Evolutionary conservation across 192 early-diverging fungal genomes (phyloP), one percentile per base, ranked within the genome.

Genomic region (Thoreauomyces humboldtii): DNA sequence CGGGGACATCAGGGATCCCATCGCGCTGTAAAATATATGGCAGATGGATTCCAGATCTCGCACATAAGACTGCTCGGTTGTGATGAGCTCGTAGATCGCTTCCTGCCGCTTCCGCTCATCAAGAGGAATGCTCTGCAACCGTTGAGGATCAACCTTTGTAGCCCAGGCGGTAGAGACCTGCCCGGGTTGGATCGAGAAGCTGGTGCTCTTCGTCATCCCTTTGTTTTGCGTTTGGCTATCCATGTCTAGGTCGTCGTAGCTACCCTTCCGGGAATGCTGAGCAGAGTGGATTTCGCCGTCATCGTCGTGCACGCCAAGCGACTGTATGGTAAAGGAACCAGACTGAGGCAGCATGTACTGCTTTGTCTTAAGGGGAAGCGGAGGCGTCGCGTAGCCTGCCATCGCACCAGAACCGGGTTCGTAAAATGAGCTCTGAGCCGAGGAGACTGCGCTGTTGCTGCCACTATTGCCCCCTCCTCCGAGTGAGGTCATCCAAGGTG

Each of bases 71-170:
- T 81, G 80, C 63, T 93, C 91, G 7, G 91, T 93, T 12, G 74
- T 69, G 43, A 92, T 88, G 19, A 93, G 59, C 70, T 93, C 91
- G 65, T 77, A 85, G 45, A 93, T 91, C 1, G 89, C 88, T 66
- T 93, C 91, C 60, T 89, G 89, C 11, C 91, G 76, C 65, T 86
- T 90, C 21, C 80, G 70, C 35, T 92, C 90, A 21, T 89, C 86
- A 25, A 74, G 58, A 53, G 73, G 55, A 7, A 89, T 67, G 19
- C 66, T 62, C 19, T 75, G 59, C 2, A 86, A 44, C 1, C 76
- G 62, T 17, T 66, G 25, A 22, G 74, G 71, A 38, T 69, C 74
- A 22, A 76, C 61, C 31, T 60, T 59, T 4, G 43, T 52, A 5
- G 58, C 58, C 66, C 66, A 68, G 0, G 66, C 56, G 4, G 66